A percentile compares a stretch with the other conserved stretches of the same genome.
Evolutionary conservation across 208 protist genomes (phyloP).

Genomic region (Angomonas ambiguus): DNA sequence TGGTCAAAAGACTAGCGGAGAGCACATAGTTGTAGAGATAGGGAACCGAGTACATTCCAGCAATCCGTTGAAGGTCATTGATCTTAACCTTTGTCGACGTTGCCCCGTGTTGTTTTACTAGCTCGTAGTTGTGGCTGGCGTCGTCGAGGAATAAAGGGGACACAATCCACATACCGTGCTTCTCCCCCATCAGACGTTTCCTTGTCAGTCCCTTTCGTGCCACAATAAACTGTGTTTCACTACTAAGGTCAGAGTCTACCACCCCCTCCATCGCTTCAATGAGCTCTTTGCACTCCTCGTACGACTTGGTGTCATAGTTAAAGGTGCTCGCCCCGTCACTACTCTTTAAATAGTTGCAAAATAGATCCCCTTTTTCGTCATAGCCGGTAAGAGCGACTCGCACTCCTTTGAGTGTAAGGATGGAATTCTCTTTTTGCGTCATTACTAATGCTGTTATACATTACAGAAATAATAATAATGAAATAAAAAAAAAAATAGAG

Average conservation of each 20-base stretch:
- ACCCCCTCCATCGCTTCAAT: conserved; percentile 19
- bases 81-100: not conserved
- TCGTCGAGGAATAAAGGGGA: conserved; percentile 39
- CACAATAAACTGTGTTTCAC: conserved; percentile 50
- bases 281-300: conserved; percentile 8
- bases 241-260: conserved; percentile 34
- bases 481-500: not conserved
- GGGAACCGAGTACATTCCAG: conserved; percentile 16
- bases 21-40: conserved; percentile 66
- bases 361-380: conserved; percentile 22
- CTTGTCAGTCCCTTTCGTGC: conserved; percentile 54
- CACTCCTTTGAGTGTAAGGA: not conserved
- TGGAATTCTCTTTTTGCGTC: not conserved
- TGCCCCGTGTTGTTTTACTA: not conserved
- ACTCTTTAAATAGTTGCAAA: conserved; percentile 7
- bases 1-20: conserved; percentile 35
- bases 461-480: not conserved
- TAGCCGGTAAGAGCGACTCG: conserved; percentile 25
- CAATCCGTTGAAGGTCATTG: not conserved
- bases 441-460: not conserved
- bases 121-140: conserved; percentile 5
- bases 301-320: not conserved
- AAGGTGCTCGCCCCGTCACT: not conserved
- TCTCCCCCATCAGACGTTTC: conserved; percentile 64
- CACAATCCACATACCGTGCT: conserved; percentile 49